Percentiles rank a stretch among this genome's conserved stretches.
Conservation (phyloP, 2,329 filamentous ascomycete genomes). For the Diaporthe humulicola region DNA sequence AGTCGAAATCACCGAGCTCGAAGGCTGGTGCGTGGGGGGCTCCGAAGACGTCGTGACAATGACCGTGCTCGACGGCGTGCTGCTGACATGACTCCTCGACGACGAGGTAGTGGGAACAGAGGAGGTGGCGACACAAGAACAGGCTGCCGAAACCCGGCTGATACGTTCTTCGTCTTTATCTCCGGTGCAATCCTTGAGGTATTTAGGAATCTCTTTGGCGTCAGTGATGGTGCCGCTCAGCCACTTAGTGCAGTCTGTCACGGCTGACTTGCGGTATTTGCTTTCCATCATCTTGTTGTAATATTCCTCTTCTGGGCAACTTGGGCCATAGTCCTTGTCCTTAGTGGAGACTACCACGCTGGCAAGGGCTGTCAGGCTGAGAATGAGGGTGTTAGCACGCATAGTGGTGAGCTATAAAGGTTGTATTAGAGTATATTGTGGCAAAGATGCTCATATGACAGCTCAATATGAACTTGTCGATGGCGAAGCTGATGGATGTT, state of each 20-base stretch:
- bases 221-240: not conserved
- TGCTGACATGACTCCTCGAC: not conserved
- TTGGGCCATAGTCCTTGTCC: not conserved
- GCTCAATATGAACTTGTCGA: not conserved
- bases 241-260: slow-evolving; percentile 1
- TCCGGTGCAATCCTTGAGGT: not conserved
- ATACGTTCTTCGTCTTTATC: not conserved
- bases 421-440: not conserved
- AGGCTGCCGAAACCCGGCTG: not conserved
- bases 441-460: not conserved
- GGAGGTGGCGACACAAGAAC: not conserved
- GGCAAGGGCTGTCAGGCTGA: not conserved
- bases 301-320: not conserved
- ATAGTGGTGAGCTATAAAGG: not conserved
- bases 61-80: not conserved
- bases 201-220: not conserved
- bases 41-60: not conserved
- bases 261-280: not conserved
- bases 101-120: not conserved
- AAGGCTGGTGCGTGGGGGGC: not conserved
- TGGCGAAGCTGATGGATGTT: not conserved
- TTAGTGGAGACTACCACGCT: not conserved
- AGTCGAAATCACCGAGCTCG: not conserved
- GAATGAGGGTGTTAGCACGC: not conserved
- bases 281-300: slow-evolving; percentile 24